phyloP scores from a whole-genome alignment of 2,329 filamentous ascomycete genomes.

The Rhynchosporium agropyri region DNA sequence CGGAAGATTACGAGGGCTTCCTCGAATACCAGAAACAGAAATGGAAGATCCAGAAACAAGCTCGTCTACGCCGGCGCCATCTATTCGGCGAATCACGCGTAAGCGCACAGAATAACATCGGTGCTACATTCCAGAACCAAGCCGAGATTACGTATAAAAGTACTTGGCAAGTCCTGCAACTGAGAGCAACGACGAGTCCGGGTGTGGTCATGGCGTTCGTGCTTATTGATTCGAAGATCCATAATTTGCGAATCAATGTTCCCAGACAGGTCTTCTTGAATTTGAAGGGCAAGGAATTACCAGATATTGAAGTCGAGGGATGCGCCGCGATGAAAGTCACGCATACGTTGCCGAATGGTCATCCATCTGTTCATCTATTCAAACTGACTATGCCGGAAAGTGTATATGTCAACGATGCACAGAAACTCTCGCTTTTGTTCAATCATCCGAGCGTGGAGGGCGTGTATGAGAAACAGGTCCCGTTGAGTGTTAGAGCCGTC shows the following conservation, averaged over 20 bases:
- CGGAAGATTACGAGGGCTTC: slow-evolving; percentile 85
- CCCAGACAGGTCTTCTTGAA: slow-evolving; percentile 90
- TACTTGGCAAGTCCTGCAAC: slow-evolving; percentile 92
- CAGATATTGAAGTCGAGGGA: slow-evolving; percentile 82
- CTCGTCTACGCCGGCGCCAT: slow-evolving; percentile 80
- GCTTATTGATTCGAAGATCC: slow-evolving; percentile 90
- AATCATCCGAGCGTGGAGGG: slow-evolving; percentile 95
- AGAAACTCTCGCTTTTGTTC: slow-evolving; percentile 81
- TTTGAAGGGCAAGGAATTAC: slow-evolving; percentile 82
- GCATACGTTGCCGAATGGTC: slow-evolving; percentile 91
- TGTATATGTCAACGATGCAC: slow-evolving; percentile 79
- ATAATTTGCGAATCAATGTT: slow-evolving; percentile 85
- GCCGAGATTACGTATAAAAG: slow-evolving; percentile 87
- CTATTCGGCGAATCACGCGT: slow-evolving; percentile 84
- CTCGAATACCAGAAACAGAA: slow-evolving; percentile 96
- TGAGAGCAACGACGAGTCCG: slow-evolving; percentile 78
- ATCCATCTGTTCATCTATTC: slow-evolving; percentile 91
- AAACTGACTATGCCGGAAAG: slow-evolving; percentile 90
- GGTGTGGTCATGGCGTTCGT: slow-evolving; percentile 89
- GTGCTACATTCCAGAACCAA: slow-evolving; percentile 82
- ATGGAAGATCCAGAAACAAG: slow-evolving; percentile 97
- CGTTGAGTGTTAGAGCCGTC: slow-evolving; percentile 82
- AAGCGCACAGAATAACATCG: slow-evolving; percentile 66
- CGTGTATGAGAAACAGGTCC: slow-evolving; percentile 93
- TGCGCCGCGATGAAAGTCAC: slow-evolving; percentile 92